These are phyloP conservation scores for Mycena galericulata DNA, from an alignment of 768 basidiomycete species.

Conservation along the genomic window DNA sequence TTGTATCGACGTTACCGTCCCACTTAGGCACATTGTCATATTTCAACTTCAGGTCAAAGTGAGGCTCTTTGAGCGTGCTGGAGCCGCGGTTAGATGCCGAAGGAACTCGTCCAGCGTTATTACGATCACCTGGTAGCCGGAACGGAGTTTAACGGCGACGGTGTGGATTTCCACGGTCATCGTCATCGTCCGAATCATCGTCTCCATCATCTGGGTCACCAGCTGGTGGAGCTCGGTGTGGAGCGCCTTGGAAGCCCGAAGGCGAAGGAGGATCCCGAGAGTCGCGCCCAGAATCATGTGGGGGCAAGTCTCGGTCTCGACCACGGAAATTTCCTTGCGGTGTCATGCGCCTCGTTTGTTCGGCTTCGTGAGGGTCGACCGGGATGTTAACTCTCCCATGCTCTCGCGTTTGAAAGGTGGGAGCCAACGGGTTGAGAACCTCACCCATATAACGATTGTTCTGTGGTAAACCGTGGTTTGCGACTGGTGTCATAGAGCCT, in stretches of 20 bases:
- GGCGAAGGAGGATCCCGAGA: not conserved
- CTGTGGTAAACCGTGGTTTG: not conserved
- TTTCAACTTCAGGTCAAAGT: conserved; percentile 49
- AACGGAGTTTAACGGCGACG: not conserved
- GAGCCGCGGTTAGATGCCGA: not conserved
- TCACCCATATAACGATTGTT: conserved; percentile 8
- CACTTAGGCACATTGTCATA: conserved; percentile 44
- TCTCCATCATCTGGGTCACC: not conserved
- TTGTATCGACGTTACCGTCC: conserved; percentile 45
- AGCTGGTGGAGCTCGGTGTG: not conserved
- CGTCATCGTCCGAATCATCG: not conserved
- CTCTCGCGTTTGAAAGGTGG: not conserved
- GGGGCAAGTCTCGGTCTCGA: not conserved
- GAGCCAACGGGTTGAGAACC: not conserved
- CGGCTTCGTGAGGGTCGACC: conserved; percentile 35
- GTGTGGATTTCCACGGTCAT: not conserved
- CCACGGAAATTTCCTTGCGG: conserved; percentile 5
- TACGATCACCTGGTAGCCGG: not conserved
- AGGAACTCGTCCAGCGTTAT: not conserved
- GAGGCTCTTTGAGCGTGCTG: conserved; percentile 25
- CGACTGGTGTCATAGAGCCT: not conserved
- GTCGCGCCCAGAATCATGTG: not conserved
- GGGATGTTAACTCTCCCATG: not conserved
- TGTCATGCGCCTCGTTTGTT: conserved; percentile 25
- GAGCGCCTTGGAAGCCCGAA: not conserved